Percentiles rank a stretch among this genome's conserved stretches.
These are phyloP conservation scores for Dipteronia dyeriana DNA, from an alignment of 345 rosid species.

Conservation along the genomic window DNA sequence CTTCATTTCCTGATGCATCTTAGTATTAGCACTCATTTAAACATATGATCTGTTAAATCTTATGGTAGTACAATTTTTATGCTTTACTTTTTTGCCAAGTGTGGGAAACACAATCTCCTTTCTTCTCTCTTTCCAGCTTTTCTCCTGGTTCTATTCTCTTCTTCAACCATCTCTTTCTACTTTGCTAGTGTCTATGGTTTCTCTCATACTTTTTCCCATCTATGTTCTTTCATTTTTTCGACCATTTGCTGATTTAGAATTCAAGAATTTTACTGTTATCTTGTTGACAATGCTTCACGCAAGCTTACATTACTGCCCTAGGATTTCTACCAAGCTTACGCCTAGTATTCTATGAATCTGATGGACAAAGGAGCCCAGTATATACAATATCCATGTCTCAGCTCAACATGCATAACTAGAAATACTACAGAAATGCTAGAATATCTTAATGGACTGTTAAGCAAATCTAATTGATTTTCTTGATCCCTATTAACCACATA, in stretches of 20 bases:
- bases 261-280: background rate
- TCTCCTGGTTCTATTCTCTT: background rate
- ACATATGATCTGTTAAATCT: background rate
- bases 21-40: background rate
- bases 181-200: background rate
- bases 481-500: background rate
- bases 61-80: background rate
- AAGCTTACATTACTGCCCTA: background rate
- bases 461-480: background rate
- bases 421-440: background rate
- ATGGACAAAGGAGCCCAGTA: background rate
- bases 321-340: background rate
- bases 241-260: background rate
- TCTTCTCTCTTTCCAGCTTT: background rate
- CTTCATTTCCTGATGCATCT: background rate
- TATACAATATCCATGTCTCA: background rate
- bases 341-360: background rate
- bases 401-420: slow-evolving; percentile 1
- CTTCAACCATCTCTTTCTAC: background rate
- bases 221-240: background rate
- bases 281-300: background rate
- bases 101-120: background rate
- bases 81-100: background rate
- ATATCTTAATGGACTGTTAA: background rate
- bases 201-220: background rate